Evolutionary conservation across 495 filamentous ascomycete genomes (phyloP), one percentile per base, ranked within the genome.

Genomic region (Hypoxylon fragiforme): DNA sequence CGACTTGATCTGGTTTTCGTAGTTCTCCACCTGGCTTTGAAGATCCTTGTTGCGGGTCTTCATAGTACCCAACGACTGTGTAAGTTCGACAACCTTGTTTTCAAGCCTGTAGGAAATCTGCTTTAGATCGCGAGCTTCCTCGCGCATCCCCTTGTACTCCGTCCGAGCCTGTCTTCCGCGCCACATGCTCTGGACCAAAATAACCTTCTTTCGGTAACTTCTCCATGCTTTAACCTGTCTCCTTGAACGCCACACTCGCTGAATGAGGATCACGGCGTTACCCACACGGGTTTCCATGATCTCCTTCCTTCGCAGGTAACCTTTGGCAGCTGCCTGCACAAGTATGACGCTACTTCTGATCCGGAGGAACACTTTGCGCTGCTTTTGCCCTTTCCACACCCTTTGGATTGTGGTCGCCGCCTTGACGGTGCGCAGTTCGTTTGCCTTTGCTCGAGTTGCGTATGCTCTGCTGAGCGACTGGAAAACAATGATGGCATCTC

Each of bases 51-150:
- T 97, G 70, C 96, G 89, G 36, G 81, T 79, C 76, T 95, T 95
- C 79, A 97, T 85, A 22, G 89, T 85, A 63, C 92, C 91, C 67
- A 97, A 70, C 43, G 87, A 87, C 70, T 99, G 95, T 7, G 95
- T 99, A 60, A 99, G 78, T 74, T 99, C 95, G 45, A 97, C 89
- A 47, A 98, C 94, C 82, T 98, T 97, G 78, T 97, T 97, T 77
- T 97, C 95, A 64, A 98, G 73, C 77, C 95, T 97, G 76, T 97
- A 97, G 11, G 92, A 97, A 58, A 98, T 98, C 70, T 97, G 91
- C 76, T 96, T 96, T 62, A 98, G 82, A 78, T 98, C 94, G 64
- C 95, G 87, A 31, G 94, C 92, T 69, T 98, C 95, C 70, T 95
- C 92, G 42, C 95, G 89, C 45, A 95, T 71, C 35, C 69, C 84